Evolutionary conservation across 2,329 filamentous ascomycete genomes (phyloP), one percentile per base, ranked within the genome.

Genomic region (Ceratocystis colombiana): DNA sequence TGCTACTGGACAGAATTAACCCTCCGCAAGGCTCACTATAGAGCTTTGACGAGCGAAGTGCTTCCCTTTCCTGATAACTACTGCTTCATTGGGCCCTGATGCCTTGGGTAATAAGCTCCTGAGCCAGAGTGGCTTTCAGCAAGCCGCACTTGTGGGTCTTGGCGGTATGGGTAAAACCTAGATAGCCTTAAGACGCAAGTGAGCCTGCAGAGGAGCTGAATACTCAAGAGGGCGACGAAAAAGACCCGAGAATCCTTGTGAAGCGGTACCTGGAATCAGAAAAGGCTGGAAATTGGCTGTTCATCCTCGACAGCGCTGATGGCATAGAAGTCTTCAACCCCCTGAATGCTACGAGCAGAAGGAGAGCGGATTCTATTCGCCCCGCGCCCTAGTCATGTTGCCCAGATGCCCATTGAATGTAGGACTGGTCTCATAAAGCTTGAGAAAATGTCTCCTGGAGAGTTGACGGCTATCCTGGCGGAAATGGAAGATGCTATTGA

Each of bases 301-400:
- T 73, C 0, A 57, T 72, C 6, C 10, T 72, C 3, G 72, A 73
- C 44, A 71, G 71, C 20, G 70, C 70, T 6, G 70, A 73, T 50
- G 70, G 72, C 33, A 57, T 25, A 6, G 22, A 3, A 6, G n/a
- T 25, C n/a, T 22, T 25, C 2, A 20, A 25, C 3, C 15, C 10
- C 64, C 5, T 44, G 65, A 33, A 6, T 33, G 30, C 30, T 1
- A 37, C 17, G 50, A 17, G 37, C 15, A 5, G 30, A 55, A 3
- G 64, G 67, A 1, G 65, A 62, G 30, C 53, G 28, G 17, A 59
- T 63, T 22, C 45, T 65, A 3, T 33, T 68, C 37, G 64, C 44
- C 25, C 68, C 61, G 5, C 63, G 61, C n/a, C 55, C 50, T 44
- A 10, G 33, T 12, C 6, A 66, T 22, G 59, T 53, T 10, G 20